Evolutionary conservation across 1,139 yeast species (phyloP), one percentile per base, ranked within the genome.

Genomic region (Yamadazyma jaroonii): DNA sequence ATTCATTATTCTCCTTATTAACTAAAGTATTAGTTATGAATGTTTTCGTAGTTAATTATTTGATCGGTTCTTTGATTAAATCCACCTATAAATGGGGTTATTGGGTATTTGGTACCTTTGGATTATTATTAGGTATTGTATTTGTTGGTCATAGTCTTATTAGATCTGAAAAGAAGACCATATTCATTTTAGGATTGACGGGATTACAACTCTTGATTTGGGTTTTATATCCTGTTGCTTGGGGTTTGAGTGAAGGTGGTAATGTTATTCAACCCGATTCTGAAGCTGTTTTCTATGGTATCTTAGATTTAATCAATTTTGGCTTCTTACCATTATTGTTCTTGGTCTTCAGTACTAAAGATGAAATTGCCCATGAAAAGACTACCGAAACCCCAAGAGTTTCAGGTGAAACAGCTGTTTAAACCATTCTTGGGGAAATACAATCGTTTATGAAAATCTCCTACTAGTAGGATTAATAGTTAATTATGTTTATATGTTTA

Each of bases 161-260:
- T 9, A 45, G 41, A 14, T 47, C 56, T 4, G 45, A 40, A 21
- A 41, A 46, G 10, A 55, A 51, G 15, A 43, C 39, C 11, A 4
- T 17, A 6, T 11, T 61, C 30, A 55, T 57, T 9, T 54, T 59
- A 42, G 46, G 59, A 25, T 39, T 72, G 34, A 57, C 73, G 43
- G 45, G 45, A 21, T 57, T 64, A 43, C 58, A 58, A 42, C 39
- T 62, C 17, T 37, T 64, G 28, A 59, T 76, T 30, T 67, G 75
- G 62, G 53, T 76, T 44, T 59, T 78, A 43, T 79, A 80, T 53
- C 79, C 81, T 29, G 59, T 81, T 44, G 57, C 64, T 37, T 81
- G 85, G 85, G 85, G 79, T 54, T 63, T 80, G 41, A 62, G 74
- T 46, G 85, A 80, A 50, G 87, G 86, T 65, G 85, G 85, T 57